Evolutionary conservation across 2,329 filamentous ascomycete genomes (phyloP).

Genomic region (Diaporthe sp.): DNA sequence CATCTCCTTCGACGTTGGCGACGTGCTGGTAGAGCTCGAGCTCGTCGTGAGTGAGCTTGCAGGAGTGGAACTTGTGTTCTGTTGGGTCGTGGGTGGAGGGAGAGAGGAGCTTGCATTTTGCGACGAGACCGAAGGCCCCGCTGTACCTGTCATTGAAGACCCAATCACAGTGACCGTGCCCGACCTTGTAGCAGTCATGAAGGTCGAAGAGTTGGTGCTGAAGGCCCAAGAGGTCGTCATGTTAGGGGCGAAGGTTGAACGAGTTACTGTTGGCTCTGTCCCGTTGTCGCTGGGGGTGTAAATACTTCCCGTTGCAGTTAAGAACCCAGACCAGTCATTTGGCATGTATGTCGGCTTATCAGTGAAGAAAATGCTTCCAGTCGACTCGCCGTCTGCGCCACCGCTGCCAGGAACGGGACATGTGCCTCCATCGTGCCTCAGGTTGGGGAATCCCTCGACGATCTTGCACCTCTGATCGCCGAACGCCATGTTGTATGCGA

Average conservation of each 20-base stretch:
- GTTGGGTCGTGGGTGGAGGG: background rate
- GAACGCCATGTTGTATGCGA: conserved; percentile 36
- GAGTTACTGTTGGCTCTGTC: background rate
- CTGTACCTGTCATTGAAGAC: background rate
- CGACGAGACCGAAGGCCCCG: background rate
- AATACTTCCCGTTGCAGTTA: conserved; percentile 10
- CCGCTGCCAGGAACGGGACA: conserved; percentile 23
- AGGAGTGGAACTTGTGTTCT: background rate
- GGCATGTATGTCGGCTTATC: conserved; percentile 26
- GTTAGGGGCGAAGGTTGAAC: background rate
- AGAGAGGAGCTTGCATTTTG: background rate
- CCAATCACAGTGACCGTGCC: background rate
- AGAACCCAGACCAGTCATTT: conserved; percentile 17
- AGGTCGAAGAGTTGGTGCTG: background rate
- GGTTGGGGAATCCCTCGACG: conserved; percentile 29
- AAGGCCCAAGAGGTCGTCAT: background rate
- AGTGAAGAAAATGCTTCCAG: conserved; percentile 14
- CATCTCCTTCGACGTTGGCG: background rate
- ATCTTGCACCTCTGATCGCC: conserved; percentile 34
- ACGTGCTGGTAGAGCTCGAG: background rate
- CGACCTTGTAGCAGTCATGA: background rate
- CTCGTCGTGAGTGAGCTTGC: background rate
- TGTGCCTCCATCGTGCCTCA: conserved; percentile 20
- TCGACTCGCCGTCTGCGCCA: conserved; percentile 7
- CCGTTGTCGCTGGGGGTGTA: background rate